Conservation (phyloP, 129 eudicot species). For the Flaveria sonorensis region DNA sequence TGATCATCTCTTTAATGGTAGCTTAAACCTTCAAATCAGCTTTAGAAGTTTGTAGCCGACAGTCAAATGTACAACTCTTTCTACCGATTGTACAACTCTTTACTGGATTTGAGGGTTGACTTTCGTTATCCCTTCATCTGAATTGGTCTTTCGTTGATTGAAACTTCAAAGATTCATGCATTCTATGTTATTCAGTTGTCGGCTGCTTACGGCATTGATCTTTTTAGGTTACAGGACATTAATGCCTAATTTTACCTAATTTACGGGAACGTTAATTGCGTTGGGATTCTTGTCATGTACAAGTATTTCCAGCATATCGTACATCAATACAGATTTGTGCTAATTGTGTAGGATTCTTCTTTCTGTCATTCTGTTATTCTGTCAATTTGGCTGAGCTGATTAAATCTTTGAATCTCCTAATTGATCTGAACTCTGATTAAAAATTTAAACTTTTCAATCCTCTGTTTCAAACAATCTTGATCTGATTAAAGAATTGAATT, state of each 20-base stretch:
- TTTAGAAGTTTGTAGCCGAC: slow-evolving; percentile 25
- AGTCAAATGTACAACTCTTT: slow-evolving; percentile 40
- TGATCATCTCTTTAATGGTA: background rate
- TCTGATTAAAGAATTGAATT: background rate
- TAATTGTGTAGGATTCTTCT: too few species aligned
- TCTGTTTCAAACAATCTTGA: too few species aligned
- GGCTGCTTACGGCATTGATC: slow-evolving; percentile 25
- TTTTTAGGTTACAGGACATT: slow-evolving; percentile 27
- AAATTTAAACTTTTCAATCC: too few species aligned
- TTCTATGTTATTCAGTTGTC: background rate
- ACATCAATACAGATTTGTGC: slow-evolving; percentile 1
- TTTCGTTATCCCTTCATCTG: background rate
- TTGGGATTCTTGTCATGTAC: slow-evolving; percentile 32
- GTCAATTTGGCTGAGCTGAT: background rate
- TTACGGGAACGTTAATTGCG: slow-evolving; percentile 33
- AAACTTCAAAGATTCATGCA: slow-evolving; percentile 24
- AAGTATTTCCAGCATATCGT: slow-evolving; percentile 27
- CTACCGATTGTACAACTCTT: slow-evolving; percentile 27
- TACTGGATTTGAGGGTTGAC: slow-evolving; percentile 35
- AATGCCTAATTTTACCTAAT: slow-evolving; percentile 30
- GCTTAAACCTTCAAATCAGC: slow-evolving; percentile 28
- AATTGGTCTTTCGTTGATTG: background rate
- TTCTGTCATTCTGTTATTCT: too few species aligned
- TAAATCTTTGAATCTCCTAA: too few species aligned
- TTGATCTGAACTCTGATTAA: too few species aligned